Percentiles rank a stretch among this genome's conserved stretches.
phyloP scores from a whole-genome alignment of 768 basidiomycete genomes.

The Suillus occidentalis region DNA sequence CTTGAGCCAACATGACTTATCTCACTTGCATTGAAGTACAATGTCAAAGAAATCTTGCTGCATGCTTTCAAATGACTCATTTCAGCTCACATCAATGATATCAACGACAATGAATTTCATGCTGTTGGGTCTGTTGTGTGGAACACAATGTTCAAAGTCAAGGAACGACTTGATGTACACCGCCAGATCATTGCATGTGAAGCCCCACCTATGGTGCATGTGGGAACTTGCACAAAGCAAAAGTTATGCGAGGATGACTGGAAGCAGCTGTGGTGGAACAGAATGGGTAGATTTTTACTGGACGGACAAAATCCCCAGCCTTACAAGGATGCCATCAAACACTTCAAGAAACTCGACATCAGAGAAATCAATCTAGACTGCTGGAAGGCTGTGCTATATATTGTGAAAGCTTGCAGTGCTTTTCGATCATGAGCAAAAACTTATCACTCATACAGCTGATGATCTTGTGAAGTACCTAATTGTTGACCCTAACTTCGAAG shows the following conservation, averaged over 20 bases:
- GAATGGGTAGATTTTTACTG: neutral
- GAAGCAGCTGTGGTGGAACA: neutral
- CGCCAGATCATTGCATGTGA: constrained; percentile 5
- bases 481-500: neutral
- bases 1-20: too few species aligned
- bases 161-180: constrained; percentile 4
- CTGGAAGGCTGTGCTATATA: neutral
- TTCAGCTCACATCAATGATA: neutral
- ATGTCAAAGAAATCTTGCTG: too few species aligned
- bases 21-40: too few species aligned
- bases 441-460: neutral
- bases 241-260: neutral
- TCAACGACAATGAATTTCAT: neutral
- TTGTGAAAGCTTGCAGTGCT: neutral
- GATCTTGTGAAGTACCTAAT: neutral
- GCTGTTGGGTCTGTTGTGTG: neutral
- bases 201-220: neutral
- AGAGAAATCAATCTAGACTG: neutral
- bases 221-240: neutral
- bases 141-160: neutral
- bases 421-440: neutral
- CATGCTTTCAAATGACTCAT: too few species aligned
- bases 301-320: neutral
- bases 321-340: neutral
- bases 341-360: neutral